Evolutionary conservation across 441 rosid species (phyloP).

Genomic region (Francoa sonchifolia): DNA sequence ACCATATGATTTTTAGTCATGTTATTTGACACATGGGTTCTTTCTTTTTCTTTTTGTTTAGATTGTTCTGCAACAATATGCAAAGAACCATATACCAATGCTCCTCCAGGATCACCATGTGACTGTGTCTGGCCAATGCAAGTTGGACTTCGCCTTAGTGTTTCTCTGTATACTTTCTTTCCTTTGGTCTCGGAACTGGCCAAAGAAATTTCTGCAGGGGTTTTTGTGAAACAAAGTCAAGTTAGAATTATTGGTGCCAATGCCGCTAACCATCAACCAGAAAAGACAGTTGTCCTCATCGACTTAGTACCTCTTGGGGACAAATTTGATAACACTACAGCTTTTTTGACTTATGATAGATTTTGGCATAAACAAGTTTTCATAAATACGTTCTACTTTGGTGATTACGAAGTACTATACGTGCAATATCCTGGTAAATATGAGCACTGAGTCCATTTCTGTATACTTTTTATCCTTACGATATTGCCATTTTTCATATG

Average conservation of each 20-base stretch:
- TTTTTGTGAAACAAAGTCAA: conserved; percentile 91
- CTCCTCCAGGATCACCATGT: conserved; percentile 95
- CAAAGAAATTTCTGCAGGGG: conserved; percentile 62
- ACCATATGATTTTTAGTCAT: neutral
- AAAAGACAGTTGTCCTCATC: conserved; percentile 60
- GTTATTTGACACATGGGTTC: conserved; percentile 10
- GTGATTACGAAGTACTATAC: conserved; percentile 67
- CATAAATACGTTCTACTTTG: conserved; percentile 50
- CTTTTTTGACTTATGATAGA: conserved; percentile 64
- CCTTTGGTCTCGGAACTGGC: conserved; percentile 90
- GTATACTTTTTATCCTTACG: neutral
- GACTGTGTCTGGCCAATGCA: conserved; percentile 92
- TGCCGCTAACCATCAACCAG: conserved; percentile 74
- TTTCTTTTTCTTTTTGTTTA: conserved; percentile 28
- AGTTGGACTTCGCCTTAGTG: conserved; percentile 65
- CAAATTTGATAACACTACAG: conserved; percentile 63
- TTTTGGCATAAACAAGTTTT: conserved; percentile 71
- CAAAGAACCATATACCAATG: conserved; percentile 70
- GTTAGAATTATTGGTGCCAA: conserved; percentile 90
- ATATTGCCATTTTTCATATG: neutral
- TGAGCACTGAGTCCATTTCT: neutral
- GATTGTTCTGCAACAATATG: conserved; percentile 74
- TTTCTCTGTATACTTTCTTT: conserved; percentile 82
- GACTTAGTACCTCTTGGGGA: conserved; percentile 82
- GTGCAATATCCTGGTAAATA: conserved; percentile 64